Conservation (phyloP, 129 eudicot genomes). For the Escallonia rubra region DNA sequence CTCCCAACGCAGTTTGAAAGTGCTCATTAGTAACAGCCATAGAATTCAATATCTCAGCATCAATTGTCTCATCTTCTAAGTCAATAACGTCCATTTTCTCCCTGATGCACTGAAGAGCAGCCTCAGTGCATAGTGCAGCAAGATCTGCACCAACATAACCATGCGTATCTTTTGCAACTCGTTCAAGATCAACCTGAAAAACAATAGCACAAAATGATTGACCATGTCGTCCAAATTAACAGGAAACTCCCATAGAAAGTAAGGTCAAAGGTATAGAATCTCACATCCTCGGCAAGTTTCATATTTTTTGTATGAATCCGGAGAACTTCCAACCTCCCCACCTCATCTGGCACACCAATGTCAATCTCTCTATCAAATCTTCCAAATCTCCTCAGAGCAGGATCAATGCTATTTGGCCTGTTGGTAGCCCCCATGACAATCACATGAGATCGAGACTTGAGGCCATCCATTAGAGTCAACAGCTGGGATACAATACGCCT, state of each 20-base stretch:
- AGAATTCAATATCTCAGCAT: conserved; percentile 36
- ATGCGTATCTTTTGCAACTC: conserved; percentile 30
- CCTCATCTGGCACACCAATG: conserved; percentile 60
- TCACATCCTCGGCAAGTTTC: conserved; percentile 37
- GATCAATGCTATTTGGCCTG: conserved; percentile 35
- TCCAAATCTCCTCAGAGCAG: conserved; percentile 37
- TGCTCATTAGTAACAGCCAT: conserved; percentile 42
- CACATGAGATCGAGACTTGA: conserved; percentile 29
- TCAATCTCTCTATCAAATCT: conserved; percentile 60
- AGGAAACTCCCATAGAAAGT: background rate
- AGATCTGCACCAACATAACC: conserved; percentile 45
- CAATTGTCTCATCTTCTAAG: conserved; percentile 31
- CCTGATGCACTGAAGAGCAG: conserved; percentile 37
- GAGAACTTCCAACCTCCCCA: conserved; percentile 57
- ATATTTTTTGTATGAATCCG: conserved; percentile 57
- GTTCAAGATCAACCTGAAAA: conserved; percentile 42
- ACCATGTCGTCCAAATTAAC: background rate
- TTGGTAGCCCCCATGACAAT: conserved; percentile 38
- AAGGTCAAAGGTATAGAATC: background rate
- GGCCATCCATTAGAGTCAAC: conserved; percentile 37
- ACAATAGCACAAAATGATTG: background rate
- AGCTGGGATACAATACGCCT: conserved; percentile 33
- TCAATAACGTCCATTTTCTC: conserved; percentile 45
- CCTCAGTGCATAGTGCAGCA: conserved; percentile 42
- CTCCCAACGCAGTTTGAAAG: conserved; percentile 27